A percentile compares a stretch with the other conserved stretches of the same genome.
Evolutionary conservation across 2,329 filamentous ascomycete species (phyloP).

Genomic region (Thielaviopsis ethacetica): DNA sequence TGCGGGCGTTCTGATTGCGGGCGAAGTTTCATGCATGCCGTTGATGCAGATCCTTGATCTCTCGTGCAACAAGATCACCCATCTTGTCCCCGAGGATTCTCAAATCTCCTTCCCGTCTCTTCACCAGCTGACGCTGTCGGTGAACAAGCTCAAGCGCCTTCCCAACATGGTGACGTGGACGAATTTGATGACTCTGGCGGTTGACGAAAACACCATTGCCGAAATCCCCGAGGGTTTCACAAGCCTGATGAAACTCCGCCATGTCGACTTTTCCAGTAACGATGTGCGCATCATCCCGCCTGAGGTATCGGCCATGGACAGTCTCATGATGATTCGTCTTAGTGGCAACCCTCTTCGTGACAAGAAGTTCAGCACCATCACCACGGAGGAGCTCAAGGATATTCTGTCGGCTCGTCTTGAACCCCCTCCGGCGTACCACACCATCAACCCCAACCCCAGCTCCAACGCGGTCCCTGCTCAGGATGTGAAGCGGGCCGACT

Average conservation of each 20-base stretch:
- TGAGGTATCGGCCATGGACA: slow-evolving; percentile 65
- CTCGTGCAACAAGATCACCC: slow-evolving; percentile 55
- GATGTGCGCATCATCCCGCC: slow-evolving; percentile 62
- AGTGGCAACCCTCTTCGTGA: slow-evolving; percentile 83
- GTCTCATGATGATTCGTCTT: slow-evolving; percentile 55
- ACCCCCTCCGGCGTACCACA: slow-evolving; percentile 25
- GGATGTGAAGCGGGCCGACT: slow-evolving; percentile 5
- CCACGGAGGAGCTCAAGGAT: slow-evolving; percentile 65
- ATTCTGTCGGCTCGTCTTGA: slow-evolving; percentile 51
- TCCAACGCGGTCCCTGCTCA: not conserved
- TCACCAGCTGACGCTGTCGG: slow-evolving; percentile 58
- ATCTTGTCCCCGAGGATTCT: slow-evolving; percentile 28
- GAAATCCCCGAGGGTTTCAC: slow-evolving; percentile 63
- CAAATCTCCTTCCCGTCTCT: slow-evolving; percentile 51
- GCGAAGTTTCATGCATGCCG: slow-evolving; percentile 38
- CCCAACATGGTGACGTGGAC: slow-evolving; percentile 63
- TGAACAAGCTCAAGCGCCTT: slow-evolving; percentile 59
- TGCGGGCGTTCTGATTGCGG: slow-evolving; percentile 52
- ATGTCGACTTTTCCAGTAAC: slow-evolving; percentile 74
- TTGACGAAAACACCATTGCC: slow-evolving; percentile 67
- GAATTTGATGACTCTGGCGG: slow-evolving; percentile 54
- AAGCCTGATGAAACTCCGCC: slow-evolving; percentile 49
- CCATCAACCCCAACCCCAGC: slow-evolving; percentile 1
- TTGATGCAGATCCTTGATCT: slow-evolving; percentile 63
- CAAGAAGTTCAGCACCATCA: slow-evolving; percentile 68